Percentiles rank a stretch among this genome's conserved stretches.
phyloP scores from a whole-genome alignment of 495 filamentous ascomycete species.

The Parmelia sp. region DNA sequence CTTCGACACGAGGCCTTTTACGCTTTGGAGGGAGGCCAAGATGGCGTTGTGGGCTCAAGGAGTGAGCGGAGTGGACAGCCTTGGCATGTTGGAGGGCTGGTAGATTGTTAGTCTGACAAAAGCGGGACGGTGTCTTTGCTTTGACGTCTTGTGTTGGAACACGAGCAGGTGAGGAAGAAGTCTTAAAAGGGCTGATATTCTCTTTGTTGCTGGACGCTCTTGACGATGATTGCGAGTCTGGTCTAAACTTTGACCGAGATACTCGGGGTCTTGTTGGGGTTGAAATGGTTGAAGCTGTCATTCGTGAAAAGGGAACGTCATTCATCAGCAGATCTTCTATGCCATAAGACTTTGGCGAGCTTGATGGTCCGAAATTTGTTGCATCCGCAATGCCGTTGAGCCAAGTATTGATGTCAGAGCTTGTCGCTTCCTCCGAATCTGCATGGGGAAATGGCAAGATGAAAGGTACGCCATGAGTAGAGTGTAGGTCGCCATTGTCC shows the following conservation, averaged over 20 bases:
- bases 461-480: conserved; percentile 8
- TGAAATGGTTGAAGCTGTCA: background rate
- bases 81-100: background rate
- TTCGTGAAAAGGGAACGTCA: background rate
- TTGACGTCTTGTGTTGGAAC: background rate
- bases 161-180: background rate
- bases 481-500: background rate
- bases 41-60: conserved; percentile 13
- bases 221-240: background rate
- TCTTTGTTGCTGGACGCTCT: conserved; percentile 21
- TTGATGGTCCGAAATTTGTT: background rate
- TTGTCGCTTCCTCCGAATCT: background rate
- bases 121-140: conserved; percentile 8
- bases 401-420: conserved; percentile 9
- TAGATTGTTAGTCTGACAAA: background rate
- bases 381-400: conserved; percentile 2
- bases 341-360: background rate
- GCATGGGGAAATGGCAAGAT: background rate
- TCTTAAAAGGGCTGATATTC: conserved; percentile 13
- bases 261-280: background rate
- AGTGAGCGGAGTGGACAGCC: conserved; percentile 4
- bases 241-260: background rate
- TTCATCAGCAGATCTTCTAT: background rate
- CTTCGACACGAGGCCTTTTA: conserved; percentile 10
- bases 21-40: conserved; percentile 14